Evolutionary conservation across 208 protist species (phyloP).

Genomic region (Porcisia hertigi): DNA sequence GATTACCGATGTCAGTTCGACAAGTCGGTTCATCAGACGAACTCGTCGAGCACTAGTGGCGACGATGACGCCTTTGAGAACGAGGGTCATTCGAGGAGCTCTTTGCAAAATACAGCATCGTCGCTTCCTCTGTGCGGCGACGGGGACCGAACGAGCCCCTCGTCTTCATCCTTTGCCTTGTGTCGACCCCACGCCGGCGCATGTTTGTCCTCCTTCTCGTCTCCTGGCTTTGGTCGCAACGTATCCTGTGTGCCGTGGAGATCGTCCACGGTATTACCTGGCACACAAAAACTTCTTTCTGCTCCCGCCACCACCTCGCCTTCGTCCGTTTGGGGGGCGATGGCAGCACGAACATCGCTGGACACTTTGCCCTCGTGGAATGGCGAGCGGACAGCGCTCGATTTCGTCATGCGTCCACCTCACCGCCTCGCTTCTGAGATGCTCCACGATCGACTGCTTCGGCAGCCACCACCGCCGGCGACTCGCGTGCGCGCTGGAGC

Average conservation of each 20-base stretch:
- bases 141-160: not conserved
- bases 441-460: constrained; percentile 23
- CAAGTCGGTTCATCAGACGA: not conserved
- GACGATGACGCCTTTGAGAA: not conserved
- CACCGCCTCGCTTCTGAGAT: constrained; percentile 15
- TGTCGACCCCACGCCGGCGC: not conserved
- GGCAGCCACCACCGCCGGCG: constrained; percentile 4
- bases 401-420: constrained; percentile 17
- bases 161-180: constrained; percentile 2
- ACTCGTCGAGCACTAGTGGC: constrained; percentile 9
- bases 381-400: constrained; percentile 16
- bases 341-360: not conserved
- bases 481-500: too few relatives aligned
- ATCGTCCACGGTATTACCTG: not conserved
- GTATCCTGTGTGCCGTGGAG: not conserved
- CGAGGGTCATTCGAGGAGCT: not conserved
- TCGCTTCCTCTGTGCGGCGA: not conserved
- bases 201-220: not conserved
- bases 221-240: not conserved
- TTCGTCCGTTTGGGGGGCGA: not conserved
- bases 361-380: constrained; percentile 24
- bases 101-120: not conserved
- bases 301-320: not conserved
- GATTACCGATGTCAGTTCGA: constrained; percentile 71
- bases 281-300: not conserved